Evolutionary conservation across 257 asterid species (phyloP).

Genomic region (Solanum peruvianum): DNA sequence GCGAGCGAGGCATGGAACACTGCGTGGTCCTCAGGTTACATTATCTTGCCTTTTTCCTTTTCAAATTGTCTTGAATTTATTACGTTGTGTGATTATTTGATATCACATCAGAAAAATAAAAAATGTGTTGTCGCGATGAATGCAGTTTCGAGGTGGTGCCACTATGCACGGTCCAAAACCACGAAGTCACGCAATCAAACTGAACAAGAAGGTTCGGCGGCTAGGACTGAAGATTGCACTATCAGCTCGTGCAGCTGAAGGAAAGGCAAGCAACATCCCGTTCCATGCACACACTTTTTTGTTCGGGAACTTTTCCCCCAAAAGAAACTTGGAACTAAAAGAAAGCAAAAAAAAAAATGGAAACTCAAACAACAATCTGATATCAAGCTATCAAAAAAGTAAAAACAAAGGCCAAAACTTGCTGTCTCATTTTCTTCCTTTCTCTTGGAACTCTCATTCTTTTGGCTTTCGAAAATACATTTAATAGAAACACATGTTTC

Average conservation of each 20-base stretch:
- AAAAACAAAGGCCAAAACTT: neutral
- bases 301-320: neutral
- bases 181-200: constrained; percentile 85
- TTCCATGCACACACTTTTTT: neutral
- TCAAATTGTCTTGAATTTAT: neutral
- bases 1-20: constrained; percentile 84
- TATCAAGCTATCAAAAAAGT: neutral
- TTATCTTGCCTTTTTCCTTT: neutral
- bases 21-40: constrained; percentile 78
- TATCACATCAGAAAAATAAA: neutral
- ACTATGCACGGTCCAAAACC: constrained; percentile 96
- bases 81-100: neutral
- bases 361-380: neutral
- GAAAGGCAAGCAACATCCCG: constrained; percentile 58
- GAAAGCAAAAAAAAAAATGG: neutral
- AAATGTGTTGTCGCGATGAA: neutral
- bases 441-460: neutral
- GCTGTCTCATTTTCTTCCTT: neutral
- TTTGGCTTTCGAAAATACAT: neutral
- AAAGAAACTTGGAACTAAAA: neutral
- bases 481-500: neutral
- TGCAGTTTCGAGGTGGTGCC: constrained; percentile 84
- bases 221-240: constrained; percentile 81
- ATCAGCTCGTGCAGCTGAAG: constrained; percentile 90
- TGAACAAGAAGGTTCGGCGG: constrained; percentile 87